Conservation (phyloP, 768 basidiomycete genomes). For the Auriscalpium vulgare region DNA sequence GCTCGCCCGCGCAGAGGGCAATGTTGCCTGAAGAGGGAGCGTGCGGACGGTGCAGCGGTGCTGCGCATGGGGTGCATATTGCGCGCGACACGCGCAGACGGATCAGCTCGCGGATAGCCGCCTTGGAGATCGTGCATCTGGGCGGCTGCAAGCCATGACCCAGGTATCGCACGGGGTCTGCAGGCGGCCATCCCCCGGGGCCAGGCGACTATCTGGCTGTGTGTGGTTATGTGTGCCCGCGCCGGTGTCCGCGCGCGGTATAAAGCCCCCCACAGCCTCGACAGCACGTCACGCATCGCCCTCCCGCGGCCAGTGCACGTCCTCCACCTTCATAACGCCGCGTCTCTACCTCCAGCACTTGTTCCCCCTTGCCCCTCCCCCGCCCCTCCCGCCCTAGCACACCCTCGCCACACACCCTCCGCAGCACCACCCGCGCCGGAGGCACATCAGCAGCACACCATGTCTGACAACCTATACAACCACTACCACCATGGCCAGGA, state of each 20-base stretch:
- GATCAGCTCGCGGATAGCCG: no score
- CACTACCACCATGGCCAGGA: background rate
- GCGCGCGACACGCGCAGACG: no score
- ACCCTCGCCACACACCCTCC: background rate
- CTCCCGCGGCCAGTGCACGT: background rate
- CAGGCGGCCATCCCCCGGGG: no score
- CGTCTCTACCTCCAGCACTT: background rate
- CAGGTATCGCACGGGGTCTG: no score
- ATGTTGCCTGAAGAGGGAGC: no score
- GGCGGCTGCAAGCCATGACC: no score
- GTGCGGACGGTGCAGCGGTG: no score
- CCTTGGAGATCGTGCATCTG: no score
- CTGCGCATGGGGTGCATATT: no score
- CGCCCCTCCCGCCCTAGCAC: background rate
- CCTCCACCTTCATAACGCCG: background rate
- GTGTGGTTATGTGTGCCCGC: background rate
- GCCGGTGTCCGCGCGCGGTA: background rate
- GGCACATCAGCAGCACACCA: background rate
- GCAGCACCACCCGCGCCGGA: background rate
- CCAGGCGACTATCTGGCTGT: no score
- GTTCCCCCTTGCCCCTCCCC: background rate
- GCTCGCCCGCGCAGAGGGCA: no score
- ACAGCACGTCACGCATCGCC: background rate
- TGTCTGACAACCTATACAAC: background rate
- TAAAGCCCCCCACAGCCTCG: background rate